Evolutionary conservation across 306 rosid genomes (phyloP), one percentile per base, ranked within the genome.

Genomic region (Vigna unguiculata): DNA sequence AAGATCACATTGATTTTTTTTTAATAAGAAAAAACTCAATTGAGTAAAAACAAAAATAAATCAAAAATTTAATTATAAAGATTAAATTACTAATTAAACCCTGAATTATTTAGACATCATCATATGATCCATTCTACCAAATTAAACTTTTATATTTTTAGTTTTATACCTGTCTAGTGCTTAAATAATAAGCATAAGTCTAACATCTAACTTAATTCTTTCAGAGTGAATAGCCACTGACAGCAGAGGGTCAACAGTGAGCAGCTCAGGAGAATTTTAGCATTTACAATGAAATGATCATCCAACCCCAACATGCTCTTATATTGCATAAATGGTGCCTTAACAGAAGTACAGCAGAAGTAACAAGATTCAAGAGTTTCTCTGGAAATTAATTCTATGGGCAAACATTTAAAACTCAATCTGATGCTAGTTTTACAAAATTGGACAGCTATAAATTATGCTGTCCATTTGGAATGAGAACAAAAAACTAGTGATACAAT

Each of bases 391-490:
- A n/a, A 16, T 65, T 34, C 47, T 45, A 43, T 28, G 5, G 21
- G 15, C 59, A 61, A 61, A 69, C 54, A 65, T 59, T 62, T 21
- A 16, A 30, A 69, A 9, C 13, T 59, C 41, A 59, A 30, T 53
- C 30, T 15, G 16, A 45, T 43, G 24, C 61, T 55, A 67, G 47
- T 72, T 53, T 77, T 84, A 85, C 85, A 81, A 81, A 81, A 74
- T 69, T 78, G 85, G 74, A 63, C 66, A 25, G 51, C 74, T 54
- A 46, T 34, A 46, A 19, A 80, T 24, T 58, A 22, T 57, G 70
- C 65, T 12, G 52, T 69, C 32, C 14, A 60, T 38, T 25, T 28
- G 63, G 55, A 46, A 20, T 38, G 69, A 80, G 38, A 72, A 60
- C 19, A 65, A 52, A 65, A 52, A 24, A 70, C 51, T 77, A 36